These are phyloP conservation scores for Pythium sukuiense DNA, from an alignment of 352 stramenopile species.

Conservation along the genomic window DNA sequence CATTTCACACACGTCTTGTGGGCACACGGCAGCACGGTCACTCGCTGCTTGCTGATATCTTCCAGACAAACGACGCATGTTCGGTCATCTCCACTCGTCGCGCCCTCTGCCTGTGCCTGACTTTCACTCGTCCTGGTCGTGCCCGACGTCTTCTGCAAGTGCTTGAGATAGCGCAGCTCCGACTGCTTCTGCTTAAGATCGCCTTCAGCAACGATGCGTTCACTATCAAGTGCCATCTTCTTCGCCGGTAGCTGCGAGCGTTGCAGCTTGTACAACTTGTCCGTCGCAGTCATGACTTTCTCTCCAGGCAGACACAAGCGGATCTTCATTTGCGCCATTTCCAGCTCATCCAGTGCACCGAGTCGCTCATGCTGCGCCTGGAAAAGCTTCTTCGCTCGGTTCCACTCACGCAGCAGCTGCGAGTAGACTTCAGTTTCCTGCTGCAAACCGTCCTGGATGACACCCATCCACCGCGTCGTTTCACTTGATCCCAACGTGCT, in stretches of 20 bases:
- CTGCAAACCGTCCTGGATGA: slow-evolving; percentile 36
- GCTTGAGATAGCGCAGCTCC: slow-evolving; percentile 60
- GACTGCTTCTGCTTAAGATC: slow-evolving; percentile 52
- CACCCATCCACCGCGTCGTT: background rate
- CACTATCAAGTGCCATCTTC: slow-evolving; percentile 38
- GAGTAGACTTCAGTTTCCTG: slow-evolving; percentile 50
- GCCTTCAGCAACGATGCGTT: slow-evolving; percentile 39
- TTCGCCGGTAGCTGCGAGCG: slow-evolving; percentile 44
- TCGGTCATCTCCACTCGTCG: slow-evolving; percentile 14
- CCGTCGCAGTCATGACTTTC: slow-evolving; percentile 31
- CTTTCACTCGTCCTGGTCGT: background rate
- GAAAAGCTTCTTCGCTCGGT: slow-evolving; percentile 58
- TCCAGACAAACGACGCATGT: slow-evolving; percentile 83
- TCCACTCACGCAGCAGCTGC: slow-evolving; percentile 54
- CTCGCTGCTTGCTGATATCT: slow-evolving; percentile 52
- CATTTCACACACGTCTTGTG: slow-evolving; percentile 79
- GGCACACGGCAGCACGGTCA: slow-evolving; percentile 82
- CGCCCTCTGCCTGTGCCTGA: background rate
- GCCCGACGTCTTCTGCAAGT: slow-evolving; percentile 34
- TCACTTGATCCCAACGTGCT: background rate
- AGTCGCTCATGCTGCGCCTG: slow-evolving; percentile 73
- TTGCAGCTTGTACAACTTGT: slow-evolving; percentile 64
- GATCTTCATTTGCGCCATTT: slow-evolving; percentile 76
- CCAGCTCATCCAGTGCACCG: slow-evolving; percentile 67
- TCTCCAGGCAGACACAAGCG: slow-evolving; percentile 50